phyloP scores from a whole-genome alignment of 2,329 filamentous ascomycete species.

The Apiospora pterosperma region DNA sequence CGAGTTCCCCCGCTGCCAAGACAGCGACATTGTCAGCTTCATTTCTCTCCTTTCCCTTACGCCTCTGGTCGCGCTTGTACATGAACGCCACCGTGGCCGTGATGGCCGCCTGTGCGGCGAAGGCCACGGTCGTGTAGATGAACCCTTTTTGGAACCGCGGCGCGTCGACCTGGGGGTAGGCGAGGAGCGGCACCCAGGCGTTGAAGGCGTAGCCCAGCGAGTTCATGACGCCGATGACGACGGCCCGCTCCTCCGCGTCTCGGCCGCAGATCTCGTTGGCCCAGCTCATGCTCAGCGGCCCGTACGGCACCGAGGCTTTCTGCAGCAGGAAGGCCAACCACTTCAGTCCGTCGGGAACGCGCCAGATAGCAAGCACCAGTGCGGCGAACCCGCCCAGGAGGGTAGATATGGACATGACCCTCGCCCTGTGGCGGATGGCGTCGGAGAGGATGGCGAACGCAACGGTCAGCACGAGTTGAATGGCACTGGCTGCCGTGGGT shows the following conservation, averaged over 20 bases:
- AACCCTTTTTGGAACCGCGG: conserved; percentile 23
- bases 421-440: conserved; percentile 30
- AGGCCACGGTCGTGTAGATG: conserved; percentile 16
- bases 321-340: conserved; percentile 20
- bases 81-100: conserved; percentile 17
- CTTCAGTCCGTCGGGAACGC: conserved; percentile 17
- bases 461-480: conserved; percentile 52
- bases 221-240: conserved; percentile 39
- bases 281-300: conserved; percentile 27
- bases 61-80: conserved; percentile 15
- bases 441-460: conserved; percentile 53
- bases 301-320: conserved; percentile 15
- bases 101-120: conserved; percentile 16
- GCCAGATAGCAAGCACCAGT: conserved; percentile 18
- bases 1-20: neutral
- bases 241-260: conserved; percentile 37
- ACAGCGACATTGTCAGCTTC: neutral
- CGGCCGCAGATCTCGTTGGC: conserved; percentile 33
- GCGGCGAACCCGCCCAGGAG: conserved; percentile 14
- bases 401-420: conserved; percentile 28
- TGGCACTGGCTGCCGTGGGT: conserved; percentile 43
- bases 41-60: neutral
- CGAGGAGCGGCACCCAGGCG: conserved; percentile 31
- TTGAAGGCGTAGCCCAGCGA: conserved; percentile 34
- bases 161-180: conserved; percentile 26